phyloP scores from a whole-genome alignment of 768 basidiomycete genomes.

The Leccinum longicurvipes region DNA sequence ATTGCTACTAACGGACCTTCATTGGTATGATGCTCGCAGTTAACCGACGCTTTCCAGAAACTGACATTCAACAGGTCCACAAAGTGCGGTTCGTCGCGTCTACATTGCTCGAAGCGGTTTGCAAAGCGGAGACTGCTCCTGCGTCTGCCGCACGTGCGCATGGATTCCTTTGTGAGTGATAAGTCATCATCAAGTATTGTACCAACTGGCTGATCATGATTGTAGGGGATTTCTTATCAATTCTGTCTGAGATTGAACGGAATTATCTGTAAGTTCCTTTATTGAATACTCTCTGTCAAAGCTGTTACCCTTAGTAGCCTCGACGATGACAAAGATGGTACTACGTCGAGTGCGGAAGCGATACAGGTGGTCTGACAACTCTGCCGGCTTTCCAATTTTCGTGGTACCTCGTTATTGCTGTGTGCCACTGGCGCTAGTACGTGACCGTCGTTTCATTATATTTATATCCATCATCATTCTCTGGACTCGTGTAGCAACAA shows the following conservation, averaged over 20 bases:
- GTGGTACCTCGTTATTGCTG: not conserved
- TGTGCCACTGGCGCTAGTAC: too few species aligned
- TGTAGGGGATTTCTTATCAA: conserved; percentile 88
- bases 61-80: conserved; percentile 54
- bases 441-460: too few species aligned
- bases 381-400: not conserved
- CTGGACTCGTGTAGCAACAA: too few species aligned
- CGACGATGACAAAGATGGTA: conserved; percentile 38
- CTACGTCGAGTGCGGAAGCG: conserved; percentile 54
- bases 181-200: not conserved
- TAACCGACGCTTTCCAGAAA: not conserved
- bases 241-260: conserved; percentile 86
- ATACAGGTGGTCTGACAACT: conserved; percentile 32
- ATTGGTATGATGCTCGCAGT: conserved; percentile 41
- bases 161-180: conserved; percentile 71
- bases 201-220: conserved; percentile 3
- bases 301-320: conserved; percentile 40
- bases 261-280: conserved; percentile 68
- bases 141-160: conserved; percentile 82
- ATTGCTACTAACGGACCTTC: conserved; percentile 88
- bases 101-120: conserved; percentile 79
- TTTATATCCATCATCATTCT: too few species aligned
- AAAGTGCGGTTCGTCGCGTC: conserved; percentile 95
- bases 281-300: not conserved
- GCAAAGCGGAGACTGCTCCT: conserved; percentile 76